Base-by-base conservation (phyloP, 2,329 filamentous ascomycete species). In the Westerdykella aurantiaca region DNA sequence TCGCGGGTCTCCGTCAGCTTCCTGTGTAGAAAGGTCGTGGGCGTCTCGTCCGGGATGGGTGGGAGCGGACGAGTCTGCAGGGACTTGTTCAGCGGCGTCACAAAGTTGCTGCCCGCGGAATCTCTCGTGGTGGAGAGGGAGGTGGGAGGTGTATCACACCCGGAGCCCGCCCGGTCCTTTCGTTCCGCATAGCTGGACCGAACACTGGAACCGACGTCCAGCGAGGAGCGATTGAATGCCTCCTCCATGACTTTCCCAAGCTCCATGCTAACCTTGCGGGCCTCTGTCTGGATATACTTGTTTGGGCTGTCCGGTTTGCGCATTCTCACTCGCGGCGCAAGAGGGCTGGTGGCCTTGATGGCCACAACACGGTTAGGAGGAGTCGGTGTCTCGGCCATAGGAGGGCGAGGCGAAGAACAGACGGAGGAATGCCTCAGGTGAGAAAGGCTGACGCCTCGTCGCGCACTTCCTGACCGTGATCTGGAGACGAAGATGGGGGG, bases 171-270 rank as follows among this genome's bases (percentile, higher is more conserved):
- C 37, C 56, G 64, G 21, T 12, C 7, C 25, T 63, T 62, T 44
- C 63, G 69, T 7, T 67, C 68, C 6, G 70, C 69, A 4, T 62
- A 58, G 14, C 69, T 67, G 1, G 73, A 75, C 3, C 69, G 69
- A 21, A 68, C 65, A 40, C 73, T 79, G 2, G 78, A 77, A 29
- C 25, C 25, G 10, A 29, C 7, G 37, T 72, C 73, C 17, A 77
- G 66, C 0, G 75, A 83, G 43, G 71, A 76, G 54, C 85, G 82
- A 60, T 88, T 90, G 71, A 97, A 96, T 1, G 90, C 90, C 58
- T 93, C 87, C 59, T 97, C 90, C 59, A 90, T 94, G 46, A 93
- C 87, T 66, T 88, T 88, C 39, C 88, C 88, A 48, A 96, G 82
- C 56, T 88, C 88, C 56, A 80, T 81, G 55, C 88, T 95, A 45